A percentile compares a stretch with the other conserved stretches of the same genome.
Conservation (phyloP, 2,329 filamentous ascomycete species). For the Neofusicoccum parvum region DNA sequence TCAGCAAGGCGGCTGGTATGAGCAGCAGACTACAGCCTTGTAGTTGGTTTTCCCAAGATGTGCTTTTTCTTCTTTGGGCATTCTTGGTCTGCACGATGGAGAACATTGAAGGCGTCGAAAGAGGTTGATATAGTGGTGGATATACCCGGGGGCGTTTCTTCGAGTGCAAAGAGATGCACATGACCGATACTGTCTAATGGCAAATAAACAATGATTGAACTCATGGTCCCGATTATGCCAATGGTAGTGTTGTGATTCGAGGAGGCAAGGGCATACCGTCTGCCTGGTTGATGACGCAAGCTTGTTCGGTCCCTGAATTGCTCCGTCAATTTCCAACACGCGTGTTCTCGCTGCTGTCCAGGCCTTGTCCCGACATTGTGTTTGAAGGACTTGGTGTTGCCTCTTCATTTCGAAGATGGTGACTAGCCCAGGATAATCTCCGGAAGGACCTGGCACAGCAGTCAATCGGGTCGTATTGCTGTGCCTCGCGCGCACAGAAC, state of each 20-base stretch:
- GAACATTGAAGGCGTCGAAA: background rate
- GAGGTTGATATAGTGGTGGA: background rate
- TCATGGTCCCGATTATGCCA: background rate
- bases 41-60: no score
- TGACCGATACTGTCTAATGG: background rate
- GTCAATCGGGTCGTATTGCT: background rate
- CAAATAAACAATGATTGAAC: background rate
- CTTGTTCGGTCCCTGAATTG: background rate
- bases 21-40: no score
- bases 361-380: background rate
- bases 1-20: no score
- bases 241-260: background rate
- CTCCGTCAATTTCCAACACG: no score
- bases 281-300: no score
- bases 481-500: background rate
- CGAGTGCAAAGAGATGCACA: background rate
- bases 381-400: background rate
- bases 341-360: no score
- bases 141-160: background rate
- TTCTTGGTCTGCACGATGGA: no score
- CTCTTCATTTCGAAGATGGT: background rate
- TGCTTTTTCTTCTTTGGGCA: no score
- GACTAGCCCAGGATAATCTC: background rate
- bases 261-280: no score
- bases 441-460: conserved; percentile 6